A percentile compares a stretch with the other conserved stretches of the same genome.
Conservation (phyloP, 192 early-diverging fungal genomes). For the Phycomyces nitens region DNA sequence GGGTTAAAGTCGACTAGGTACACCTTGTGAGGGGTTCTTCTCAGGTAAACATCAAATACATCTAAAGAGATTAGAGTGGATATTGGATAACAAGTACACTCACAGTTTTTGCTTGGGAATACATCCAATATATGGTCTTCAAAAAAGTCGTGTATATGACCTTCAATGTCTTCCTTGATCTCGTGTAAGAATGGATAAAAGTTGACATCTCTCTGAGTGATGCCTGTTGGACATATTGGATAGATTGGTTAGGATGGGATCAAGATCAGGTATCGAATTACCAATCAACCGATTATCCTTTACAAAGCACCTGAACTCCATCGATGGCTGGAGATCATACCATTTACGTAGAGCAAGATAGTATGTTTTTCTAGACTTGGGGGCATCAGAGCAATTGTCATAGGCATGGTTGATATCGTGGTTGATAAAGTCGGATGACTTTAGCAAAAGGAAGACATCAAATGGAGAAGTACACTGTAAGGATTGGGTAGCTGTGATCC, state of each 20-base stretch:
- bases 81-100: slow-evolving; percentile 19
- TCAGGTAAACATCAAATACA: slow-evolving; percentile 90
- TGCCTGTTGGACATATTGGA: slow-evolving; percentile 37
- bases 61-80: slow-evolving; percentile 39
- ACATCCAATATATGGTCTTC: slow-evolving; percentile 53
- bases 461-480: slow-evolving; percentile 70
- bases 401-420: slow-evolving; percentile 79
- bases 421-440: slow-evolving; percentile 86
- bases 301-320: slow-evolving; percentile 98
- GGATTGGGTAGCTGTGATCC: slow-evolving; percentile 80
- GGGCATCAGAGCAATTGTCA: slow-evolving; percentile 57
- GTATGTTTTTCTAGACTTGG: slow-evolving; percentile 37
- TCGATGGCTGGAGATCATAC: slow-evolving; percentile 83
- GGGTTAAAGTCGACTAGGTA: slow-evolving; percentile 94
- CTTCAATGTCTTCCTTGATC: slow-evolving; percentile 53
- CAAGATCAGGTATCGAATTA: slow-evolving; percentile 27
- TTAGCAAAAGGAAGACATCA: slow-evolving; percentile 88
- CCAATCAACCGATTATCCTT: slow-evolving; percentile 64
- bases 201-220: slow-evolving; percentile 85
- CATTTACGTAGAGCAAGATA: slow-evolving; percentile 87
- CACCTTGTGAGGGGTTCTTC: slow-evolving; percentile 51
- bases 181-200: slow-evolving; percentile 75
- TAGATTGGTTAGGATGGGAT: not conserved
- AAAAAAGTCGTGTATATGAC: slow-evolving; percentile 65
- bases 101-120: slow-evolving; percentile 70